Evolutionary conservation across 1,284 basidiomycete genomes (phyloP).

Genomic region (Lignosus rhinocerotis): DNA sequence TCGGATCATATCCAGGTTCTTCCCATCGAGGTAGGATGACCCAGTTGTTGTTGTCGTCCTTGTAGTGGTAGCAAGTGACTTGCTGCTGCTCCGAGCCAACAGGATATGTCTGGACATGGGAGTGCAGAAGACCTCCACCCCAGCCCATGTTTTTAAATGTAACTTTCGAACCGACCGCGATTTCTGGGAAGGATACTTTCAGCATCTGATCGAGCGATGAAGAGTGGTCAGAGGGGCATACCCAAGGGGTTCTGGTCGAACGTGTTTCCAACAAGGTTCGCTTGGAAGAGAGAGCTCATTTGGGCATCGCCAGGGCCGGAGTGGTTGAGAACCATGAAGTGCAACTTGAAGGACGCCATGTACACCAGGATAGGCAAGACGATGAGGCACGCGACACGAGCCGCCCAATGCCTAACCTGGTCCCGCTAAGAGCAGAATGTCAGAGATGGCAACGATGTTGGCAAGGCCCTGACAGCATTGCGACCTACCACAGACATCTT

Average conservation of each 20-base stretch:
- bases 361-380: constrained; percentile 90
- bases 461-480: constrained; percentile 7
- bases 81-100: constrained; percentile 95
- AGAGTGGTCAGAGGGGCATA: constrained; percentile 32
- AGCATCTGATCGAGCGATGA: background rate
- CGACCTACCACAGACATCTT: constrained; percentile 82
- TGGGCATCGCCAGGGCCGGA: constrained; percentile 96
- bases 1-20: constrained; percentile 62
- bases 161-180: constrained; percentile 88
- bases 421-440: constrained; percentile 49
- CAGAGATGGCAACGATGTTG: background rate
- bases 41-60: constrained; percentile 98
- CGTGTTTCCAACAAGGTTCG: constrained; percentile 94
- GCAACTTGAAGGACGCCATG: constrained; percentile 93
- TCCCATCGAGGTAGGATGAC: constrained; percentile 82
- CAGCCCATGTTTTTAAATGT: constrained; percentile 98
- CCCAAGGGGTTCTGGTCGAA: constrained; percentile 87
- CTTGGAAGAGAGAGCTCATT: constrained; percentile 98
- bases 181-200: constrained; percentile 50
- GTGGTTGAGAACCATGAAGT: constrained; percentile 93
- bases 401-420: constrained; percentile 91
- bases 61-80: constrained; percentile 99
- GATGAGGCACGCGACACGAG: constrained; percentile 86
- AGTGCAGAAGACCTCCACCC: constrained; percentile 95
- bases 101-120: constrained; percentile 94